Base-by-base conservation (phyloP, 1,139 yeast species). In the Spencermartinsiella ligniputridi region DNA sequence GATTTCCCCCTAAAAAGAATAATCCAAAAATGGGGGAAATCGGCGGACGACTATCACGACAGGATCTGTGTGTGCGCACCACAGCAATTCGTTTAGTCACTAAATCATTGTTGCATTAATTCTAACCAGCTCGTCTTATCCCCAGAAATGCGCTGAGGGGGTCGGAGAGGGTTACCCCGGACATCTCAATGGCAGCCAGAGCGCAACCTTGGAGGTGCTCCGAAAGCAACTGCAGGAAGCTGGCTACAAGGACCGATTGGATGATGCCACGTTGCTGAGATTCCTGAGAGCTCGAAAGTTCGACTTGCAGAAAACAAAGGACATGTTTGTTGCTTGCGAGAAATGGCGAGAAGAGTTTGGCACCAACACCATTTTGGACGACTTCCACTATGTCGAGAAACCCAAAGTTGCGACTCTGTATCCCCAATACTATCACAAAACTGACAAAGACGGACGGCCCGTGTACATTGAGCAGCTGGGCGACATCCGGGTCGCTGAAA, bases 341-440 rank as follows among this genome's bases (percentile, higher is more conserved):
- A 78, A 78, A 52, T 92, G 98, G 98, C 80, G 98, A 65, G 70
- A 76, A 58, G 87, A 82, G 50, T 88, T 76, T 57, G 97, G 96
- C 49, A 79, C 88, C 41, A 85, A 92, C 68, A 86, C 92, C 48
- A 84, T 92, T 55, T 73, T 92, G 62, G 71, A 76, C 56, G 96
- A 88, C 64, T 92, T 92, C 75, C 80, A 84, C 53, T 92, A 92
- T 70, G 79, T 78, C 21, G 98, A 92, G 71, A 92, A 92, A 72
- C 84, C 95, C 22, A 68, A 81, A 50, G 96, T 90, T 52, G 96
- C 96, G 51, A 76, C 79, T 63, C 83, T 75, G 69, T 92, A 92
- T 67, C 98, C 98, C 25, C 97, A 90, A 69, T 92, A 90, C 70
- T 92, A 92, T 69, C 97, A 92, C 72, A 90, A 92, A 74, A 87